Base-by-base conservation (phyloP, 768 basidiomycete species). In the Termitomyces sp. region DNA sequence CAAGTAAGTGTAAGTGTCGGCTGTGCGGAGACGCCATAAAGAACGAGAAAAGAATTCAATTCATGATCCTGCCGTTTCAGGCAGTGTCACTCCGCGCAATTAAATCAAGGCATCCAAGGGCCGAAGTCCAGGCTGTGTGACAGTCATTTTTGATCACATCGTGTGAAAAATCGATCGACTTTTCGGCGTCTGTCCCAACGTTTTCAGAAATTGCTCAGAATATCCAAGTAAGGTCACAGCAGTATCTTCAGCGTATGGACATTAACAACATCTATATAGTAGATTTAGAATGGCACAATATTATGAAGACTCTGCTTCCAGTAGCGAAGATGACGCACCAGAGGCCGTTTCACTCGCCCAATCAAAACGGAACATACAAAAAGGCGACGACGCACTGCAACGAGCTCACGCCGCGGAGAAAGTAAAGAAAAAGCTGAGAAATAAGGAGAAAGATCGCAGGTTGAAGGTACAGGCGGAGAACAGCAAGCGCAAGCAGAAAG, bases 261-360 rank as follows among this genome's bases (percentile, higher is more conserved):
- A n/a, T n/a, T 38, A n/a, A 28, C 26, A 34, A 24, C 17, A 7
- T 9, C 24, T 24, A n/a, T 7, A 17, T 37, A 6, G 44, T 17
- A 42, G n/a, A 32, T 2, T 26, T n/a, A 15, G 42, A 45, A 61
- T 60, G 61, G 51, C 58, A 35, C 54, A 49, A 40, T 34, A 40
- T 45, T 38, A 41, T 37, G 42, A 45, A 46, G 51, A 49, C 22
- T 55, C 45, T 43, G 42, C 45, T 34, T 60, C 63, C n/a, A 60
- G 61, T 46, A 60, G 59, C n/a, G 63, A 64, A n/a, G 60, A 58
- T 37, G 65, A 61, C 30, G 58, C 51, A 34, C 65, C 65, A 22
- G 65, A 66, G 51, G 51, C 43, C 38, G 34, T 64, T 21, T 60
- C 65, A 35, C 60, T 66, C 26, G 40, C 57, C 9, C 61, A 66